Evolutionary conservation across 148 eudicot species (phyloP), one percentile per base, ranked within the genome.

Genomic region (Chenopodium quinoa): DNA sequence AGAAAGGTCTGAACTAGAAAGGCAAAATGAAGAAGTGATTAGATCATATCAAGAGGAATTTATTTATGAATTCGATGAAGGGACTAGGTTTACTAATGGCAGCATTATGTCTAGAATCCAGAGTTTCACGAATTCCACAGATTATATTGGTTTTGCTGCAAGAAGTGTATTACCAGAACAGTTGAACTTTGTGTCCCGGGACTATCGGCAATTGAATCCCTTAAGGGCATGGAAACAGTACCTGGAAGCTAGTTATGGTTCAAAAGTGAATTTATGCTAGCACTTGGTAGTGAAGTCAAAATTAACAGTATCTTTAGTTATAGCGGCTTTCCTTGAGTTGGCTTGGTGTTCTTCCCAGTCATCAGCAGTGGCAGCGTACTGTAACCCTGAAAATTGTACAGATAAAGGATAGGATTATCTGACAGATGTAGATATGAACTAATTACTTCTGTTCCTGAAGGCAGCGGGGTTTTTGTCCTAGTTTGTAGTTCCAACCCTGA

Each of bases 111-210:
- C 94, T 16, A 92, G 93, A 82, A 86, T 89, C 27, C 84, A 86
- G 67, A 86, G 90, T 19, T 90, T 81, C 69, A 83, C 84, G 78
- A 89, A 89, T 37, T 85, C 90, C 16, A 87, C 88, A 0, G 97
- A 90, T 79, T 82, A 87, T 17, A 88, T 88, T 83, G 91, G 94
- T 9, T 92, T 92, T 80, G 93, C 97, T 16, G 97, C 94, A 37
- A 86, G 93, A 89, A 90, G 91, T 27, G 82, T 91, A 44, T 85
- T 86, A 31, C 75, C 32, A 66, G 82, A 83, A 73, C 78, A 25
- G 71, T 58, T 68, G 19, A 80, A 69, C n/a, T 86, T 82, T 50
- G 83, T 75, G 73, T 68, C 81, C 12, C 80, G 29, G 27, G 78
- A 77, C 48, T 16, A 74, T 70, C 76, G 63, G 73, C 83, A 78